A percentile compares a stretch with the other conserved stretches of the same genome.
These are phyloP conservation scores for Lodderomyces metapsilosis DNA, from an alignment of 1,139 yeast species.

Conservation along the genomic window DNA sequence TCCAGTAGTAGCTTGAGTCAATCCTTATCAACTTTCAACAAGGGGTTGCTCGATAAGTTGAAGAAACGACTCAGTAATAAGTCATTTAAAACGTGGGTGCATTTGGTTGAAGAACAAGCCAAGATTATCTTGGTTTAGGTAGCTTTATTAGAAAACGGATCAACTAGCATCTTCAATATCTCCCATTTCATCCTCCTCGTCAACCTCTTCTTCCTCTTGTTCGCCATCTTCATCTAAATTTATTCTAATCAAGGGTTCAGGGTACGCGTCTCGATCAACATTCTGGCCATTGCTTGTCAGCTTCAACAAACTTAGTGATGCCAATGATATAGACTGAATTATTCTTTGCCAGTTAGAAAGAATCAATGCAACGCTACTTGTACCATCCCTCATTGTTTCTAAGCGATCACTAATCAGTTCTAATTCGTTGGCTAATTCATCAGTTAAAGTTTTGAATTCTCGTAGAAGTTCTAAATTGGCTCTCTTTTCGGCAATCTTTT, in stretches of 20 bases:
- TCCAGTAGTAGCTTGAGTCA: neutral
- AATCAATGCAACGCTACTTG: conserved; percentile 54
- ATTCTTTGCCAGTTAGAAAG: conserved; percentile 73
- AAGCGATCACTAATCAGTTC: conserved; percentile 50
- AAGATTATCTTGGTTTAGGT: conserved; percentile 8
- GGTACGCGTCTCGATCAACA: conserved; percentile 47
- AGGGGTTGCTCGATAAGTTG: conserved; percentile 16
- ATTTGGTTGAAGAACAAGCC: conserved; percentile 21
- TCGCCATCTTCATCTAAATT: conserved; percentile 26
- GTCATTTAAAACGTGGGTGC: conserved; percentile 28
- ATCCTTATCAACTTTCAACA: conserved; percentile 13
- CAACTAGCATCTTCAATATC: neutral
- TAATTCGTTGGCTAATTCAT: conserved; percentile 45
- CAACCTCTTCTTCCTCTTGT: conserved; percentile 9
- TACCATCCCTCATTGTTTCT: conserved; percentile 53
- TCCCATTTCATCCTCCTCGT: conserved; percentile 2
- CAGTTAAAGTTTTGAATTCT: conserved; percentile 50
- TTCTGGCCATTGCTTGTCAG: conserved; percentile 47
- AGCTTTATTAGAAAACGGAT: neutral
- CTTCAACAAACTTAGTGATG: conserved; percentile 57
- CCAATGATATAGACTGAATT: conserved; percentile 62
- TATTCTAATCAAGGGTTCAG: conserved; percentile 66
- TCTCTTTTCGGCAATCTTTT: conserved; percentile 44
- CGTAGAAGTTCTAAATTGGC: conserved; percentile 52
- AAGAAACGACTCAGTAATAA: conserved; percentile 16